These are phyloP conservation scores for Aspergillus uvarum DNA, from an alignment of 2,329 filamentous ascomycete genomes.

Conservation along the genomic window DNA sequence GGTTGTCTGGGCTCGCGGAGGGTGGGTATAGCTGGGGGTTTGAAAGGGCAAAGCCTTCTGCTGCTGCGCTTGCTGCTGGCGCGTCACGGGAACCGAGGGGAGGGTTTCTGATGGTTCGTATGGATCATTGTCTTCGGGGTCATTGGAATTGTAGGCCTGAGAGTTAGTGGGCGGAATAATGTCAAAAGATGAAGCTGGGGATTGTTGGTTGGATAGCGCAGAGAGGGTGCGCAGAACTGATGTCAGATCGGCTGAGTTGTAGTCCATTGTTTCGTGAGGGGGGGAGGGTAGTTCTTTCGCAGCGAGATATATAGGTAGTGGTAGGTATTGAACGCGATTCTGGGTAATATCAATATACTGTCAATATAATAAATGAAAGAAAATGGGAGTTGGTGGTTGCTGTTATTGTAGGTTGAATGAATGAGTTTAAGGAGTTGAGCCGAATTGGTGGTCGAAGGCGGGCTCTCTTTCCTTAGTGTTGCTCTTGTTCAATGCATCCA, in stretches of 20 bases:
- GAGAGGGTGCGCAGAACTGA: constrained; percentile 45
- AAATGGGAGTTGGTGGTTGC: background rate
- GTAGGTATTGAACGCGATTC: no score
- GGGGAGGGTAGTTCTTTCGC: no score
- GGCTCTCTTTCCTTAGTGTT: background rate
- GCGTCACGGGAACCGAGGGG: background rate
- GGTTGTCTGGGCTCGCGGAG: background rate
- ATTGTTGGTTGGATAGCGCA: constrained; percentile 29
- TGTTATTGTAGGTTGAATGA: background rate
- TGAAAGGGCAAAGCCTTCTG: background rate
- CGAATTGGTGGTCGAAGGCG: background rate
- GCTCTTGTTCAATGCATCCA: background rate
- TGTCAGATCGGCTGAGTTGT: constrained; percentile 38
- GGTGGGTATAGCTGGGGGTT: constrained; percentile 3
- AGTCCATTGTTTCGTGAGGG: constrained; percentile 15
- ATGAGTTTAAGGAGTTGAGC: background rate
- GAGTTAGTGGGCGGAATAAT: background rate
- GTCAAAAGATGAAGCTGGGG: background rate
- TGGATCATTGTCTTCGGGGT: background rate
- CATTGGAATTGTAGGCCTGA: background rate
- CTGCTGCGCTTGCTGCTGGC: background rate
- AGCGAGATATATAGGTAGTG: no score
- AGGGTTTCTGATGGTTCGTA: constrained; percentile 6
- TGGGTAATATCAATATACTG: no score
- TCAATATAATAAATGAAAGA: no score